These are phyloP conservation scores for Didymella sp. DNA, from an alignment of 2,329 filamentous ascomycete species.

Conservation along the genomic window DNA sequence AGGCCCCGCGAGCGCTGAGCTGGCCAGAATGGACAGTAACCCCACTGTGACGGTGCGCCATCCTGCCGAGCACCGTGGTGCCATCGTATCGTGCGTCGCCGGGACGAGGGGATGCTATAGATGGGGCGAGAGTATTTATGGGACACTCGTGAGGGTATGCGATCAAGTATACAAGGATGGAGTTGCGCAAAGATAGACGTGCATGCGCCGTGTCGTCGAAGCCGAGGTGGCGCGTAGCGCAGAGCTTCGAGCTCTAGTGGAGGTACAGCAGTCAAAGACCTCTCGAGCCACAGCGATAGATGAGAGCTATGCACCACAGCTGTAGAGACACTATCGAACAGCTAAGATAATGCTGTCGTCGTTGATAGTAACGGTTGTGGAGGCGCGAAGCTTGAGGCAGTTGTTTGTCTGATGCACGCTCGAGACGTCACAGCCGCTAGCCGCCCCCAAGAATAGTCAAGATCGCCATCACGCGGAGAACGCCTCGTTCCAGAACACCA, in stretches of 20 bases:
- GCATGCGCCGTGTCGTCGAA: constrained; percentile 1
- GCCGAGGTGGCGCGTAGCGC: constrained; percentile 28
- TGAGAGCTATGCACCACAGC: constrained; percentile 13
- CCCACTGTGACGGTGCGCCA: constrained; percentile 37
- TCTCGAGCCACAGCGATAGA: not conserved
- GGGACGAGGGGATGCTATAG: not conserved
- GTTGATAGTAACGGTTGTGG: not conserved
- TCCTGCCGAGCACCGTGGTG: constrained; percentile 32
- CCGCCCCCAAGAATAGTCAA: constrained; percentile 27
- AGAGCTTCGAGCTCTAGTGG: constrained; percentile 17
- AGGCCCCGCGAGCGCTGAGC: constrained; percentile 39
- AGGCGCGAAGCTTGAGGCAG: constrained; percentile 20
- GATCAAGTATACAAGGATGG: not conserved
- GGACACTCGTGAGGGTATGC: not conserved
- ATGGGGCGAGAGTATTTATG: not conserved
- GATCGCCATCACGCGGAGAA: constrained; percentile 23
- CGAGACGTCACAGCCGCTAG: constrained; percentile 28
- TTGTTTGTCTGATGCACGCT: constrained; percentile 20
- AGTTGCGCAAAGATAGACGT: not conserved
- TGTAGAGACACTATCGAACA: not conserved
- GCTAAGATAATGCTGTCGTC: constrained; percentile 1
- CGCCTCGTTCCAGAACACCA: constrained; percentile 5
- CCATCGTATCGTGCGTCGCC: constrained; percentile 19
- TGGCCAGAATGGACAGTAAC: constrained; percentile 39
- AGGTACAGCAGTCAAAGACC: not conserved